Evolutionary conservation across 2,329 filamentous ascomycete species (phyloP).

Genomic region (Trichothecium roseum): DNA sequence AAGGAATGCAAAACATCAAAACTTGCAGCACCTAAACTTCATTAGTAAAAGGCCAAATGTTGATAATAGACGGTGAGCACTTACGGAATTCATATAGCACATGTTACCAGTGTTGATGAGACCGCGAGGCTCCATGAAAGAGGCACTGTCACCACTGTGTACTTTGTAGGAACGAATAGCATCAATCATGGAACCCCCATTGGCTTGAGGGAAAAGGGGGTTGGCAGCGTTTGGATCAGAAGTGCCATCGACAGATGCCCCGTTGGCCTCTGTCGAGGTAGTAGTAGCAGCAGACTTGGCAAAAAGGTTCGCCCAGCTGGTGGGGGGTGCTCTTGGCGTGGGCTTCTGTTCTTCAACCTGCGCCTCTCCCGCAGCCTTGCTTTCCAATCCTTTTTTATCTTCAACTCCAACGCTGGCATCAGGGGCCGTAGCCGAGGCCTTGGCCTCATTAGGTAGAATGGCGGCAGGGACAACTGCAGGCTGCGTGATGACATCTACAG

Average conservation of each 20-base stretch:
- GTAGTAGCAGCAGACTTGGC: slow-evolving; percentile 14
- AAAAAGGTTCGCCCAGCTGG: slow-evolving; percentile 31
- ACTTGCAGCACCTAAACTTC: slow-evolving; percentile 74
- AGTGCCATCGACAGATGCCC: slow-evolving; percentile 6
- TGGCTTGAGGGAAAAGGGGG: slow-evolving; percentile 29
- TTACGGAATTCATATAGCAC: slow-evolving; percentile 99
- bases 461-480: no score
- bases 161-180: slow-evolving; percentile 66
- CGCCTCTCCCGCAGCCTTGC: no score
- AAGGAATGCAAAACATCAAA: slow-evolving; percentile 84
- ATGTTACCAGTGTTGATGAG: slow-evolving; percentile 97
- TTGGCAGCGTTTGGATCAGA: not conserved
- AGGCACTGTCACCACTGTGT: slow-evolving; percentile 52
- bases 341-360: slow-evolving; percentile 4
- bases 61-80: slow-evolving; percentile 21
- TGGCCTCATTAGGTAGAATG: no score
- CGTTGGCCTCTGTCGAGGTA: slow-evolving; percentile 15
- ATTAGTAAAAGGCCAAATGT: slow-evolving; percentile 20
- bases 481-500: no score
- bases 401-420: no score
- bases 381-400: no score
- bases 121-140: slow-evolving; percentile 85
- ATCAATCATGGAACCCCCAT: slow-evolving; percentile 57
- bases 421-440: no score
- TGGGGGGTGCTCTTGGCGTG: slow-evolving; percentile 19